Conservation (phyloP, 1,284 basidiomycete species). For the Ceratobasidium theobromae region DNA sequence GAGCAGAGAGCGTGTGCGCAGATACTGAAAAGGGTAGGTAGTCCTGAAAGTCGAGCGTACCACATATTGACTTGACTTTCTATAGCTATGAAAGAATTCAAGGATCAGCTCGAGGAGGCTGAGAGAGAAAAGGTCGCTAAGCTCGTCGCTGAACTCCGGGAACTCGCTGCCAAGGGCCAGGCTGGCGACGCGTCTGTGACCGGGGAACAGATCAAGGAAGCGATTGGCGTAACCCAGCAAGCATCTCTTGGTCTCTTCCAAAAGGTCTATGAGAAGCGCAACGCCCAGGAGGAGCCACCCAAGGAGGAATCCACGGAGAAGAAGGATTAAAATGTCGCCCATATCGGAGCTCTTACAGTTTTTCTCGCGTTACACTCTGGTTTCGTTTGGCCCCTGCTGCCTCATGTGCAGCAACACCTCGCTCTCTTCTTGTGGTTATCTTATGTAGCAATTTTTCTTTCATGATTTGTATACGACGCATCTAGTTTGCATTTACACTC, state of each 20-base stretch:
- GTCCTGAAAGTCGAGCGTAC: background rate
- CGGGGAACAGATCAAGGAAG: constrained; percentile 86
- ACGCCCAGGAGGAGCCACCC: constrained; percentile 55
- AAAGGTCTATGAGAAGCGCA: constrained; percentile 95
- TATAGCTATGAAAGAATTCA: constrained; percentile 92
- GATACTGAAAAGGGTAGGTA: constrained; percentile 90
- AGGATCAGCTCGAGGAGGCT: constrained; percentile 88
- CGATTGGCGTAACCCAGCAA: constrained; percentile 95
- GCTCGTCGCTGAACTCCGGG: constrained; percentile 85
- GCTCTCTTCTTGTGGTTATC: constrained; percentile 2
- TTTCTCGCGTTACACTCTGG: background rate
- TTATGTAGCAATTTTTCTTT: constrained; percentile 26
- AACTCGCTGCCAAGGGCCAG: constrained; percentile 89
- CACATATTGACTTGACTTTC: constrained; percentile 27
- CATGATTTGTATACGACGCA: background rate
- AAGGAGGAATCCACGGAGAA: constrained; percentile 41
- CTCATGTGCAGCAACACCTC: background rate
- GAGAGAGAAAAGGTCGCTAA: constrained; percentile 94
- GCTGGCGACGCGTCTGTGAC: constrained; percentile 79
- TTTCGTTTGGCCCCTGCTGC: background rate
- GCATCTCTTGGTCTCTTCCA: constrained; percentile 97
- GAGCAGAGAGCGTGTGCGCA: constrained; percentile 89
- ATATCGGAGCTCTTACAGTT: background rate
- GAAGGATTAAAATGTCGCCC: constrained; percentile 49
- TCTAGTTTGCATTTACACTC: background rate